phyloP scores from a whole-genome alignment of 768 basidiomycete species.

The Rhodotorula sphaerocarpa region DNA sequence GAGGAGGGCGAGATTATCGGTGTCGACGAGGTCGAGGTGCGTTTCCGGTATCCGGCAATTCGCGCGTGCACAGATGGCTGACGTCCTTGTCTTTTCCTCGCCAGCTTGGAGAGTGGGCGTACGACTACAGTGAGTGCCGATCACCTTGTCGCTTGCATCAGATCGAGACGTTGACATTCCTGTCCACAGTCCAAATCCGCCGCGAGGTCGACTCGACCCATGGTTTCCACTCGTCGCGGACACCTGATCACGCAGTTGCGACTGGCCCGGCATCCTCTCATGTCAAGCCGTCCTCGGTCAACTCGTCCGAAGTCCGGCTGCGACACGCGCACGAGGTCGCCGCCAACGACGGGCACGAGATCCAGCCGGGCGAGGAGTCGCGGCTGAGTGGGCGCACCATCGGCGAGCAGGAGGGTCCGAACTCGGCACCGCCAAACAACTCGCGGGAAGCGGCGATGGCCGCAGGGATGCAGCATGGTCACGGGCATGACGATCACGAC shows the following conservation, averaged over 20 bases:
- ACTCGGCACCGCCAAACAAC: background rate
- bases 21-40: slow-evolving; percentile 68
- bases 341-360: background rate
- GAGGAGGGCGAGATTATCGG: slow-evolving; percentile 56
- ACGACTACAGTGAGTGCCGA: slow-evolving; percentile 63
- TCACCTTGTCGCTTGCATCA: slow-evolving; percentile 1
- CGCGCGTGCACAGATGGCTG: no score
- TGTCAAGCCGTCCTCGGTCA: slow-evolving; percentile 23
- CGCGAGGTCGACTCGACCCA: slow-evolving; percentile 25
- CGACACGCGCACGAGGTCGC: background rate
- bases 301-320: slow-evolving; percentile 12
- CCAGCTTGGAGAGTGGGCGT: slow-evolving; percentile 72
- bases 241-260: background rate
- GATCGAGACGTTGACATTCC: background rate
- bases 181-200: slow-evolving; percentile 7
- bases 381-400: background rate
- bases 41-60: slow-evolving; percentile 48
- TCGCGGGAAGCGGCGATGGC: slow-evolving; percentile 11
- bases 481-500: background rate
- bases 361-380: background rate
- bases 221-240: no score
- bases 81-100: background rate
- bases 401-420: slow-evolving; percentile 1
- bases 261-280: background rate
- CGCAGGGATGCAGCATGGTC: background rate